Conservation (phyloP, 163 green algal genomes). For the Scenedesmus sp. region DNA sequence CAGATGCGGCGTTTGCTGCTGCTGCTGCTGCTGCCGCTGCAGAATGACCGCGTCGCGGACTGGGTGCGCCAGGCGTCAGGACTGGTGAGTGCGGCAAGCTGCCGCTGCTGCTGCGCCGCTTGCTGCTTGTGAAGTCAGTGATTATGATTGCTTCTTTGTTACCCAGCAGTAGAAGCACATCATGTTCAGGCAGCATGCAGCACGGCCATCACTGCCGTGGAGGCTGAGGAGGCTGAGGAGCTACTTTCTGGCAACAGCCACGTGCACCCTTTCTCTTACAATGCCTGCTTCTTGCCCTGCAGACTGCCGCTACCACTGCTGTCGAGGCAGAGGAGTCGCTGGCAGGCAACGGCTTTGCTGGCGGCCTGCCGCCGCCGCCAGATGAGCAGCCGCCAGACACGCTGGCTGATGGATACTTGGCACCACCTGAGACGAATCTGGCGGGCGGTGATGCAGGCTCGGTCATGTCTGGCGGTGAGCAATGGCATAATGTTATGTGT, state of each 20-base stretch:
- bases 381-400: background rate
- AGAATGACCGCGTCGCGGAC: conserved; percentile 22
- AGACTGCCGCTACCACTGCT: conserved; percentile 5
- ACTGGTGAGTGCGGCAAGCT: background rate
- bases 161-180: too few relatives aligned
- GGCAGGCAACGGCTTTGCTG: background rate
- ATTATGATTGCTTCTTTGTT: too few relatives aligned
- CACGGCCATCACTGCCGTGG: too few relatives aligned
- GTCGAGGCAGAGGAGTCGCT: conserved; percentile 19
- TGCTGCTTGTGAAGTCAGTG: too few relatives aligned
- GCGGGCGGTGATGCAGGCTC: background rate
- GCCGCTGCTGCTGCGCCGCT: background rate
- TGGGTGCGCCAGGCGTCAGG: conserved; percentile 33
- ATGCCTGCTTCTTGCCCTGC: background rate
- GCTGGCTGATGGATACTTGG: background rate
- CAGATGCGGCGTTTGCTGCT: background rate
- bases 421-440: conserved; percentile 33
- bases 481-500: background rate
- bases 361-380: conserved; percentile 1
- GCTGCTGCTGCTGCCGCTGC: conserved; percentile 10
- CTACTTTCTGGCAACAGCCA: background rate
- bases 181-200: too few relatives aligned
- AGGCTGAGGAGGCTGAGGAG: too few relatives aligned
- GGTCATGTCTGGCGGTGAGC: background rate
- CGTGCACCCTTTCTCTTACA: background rate